Conservation (phyloP, 1,284 basidiomycete genomes). For the Ceratobasidium sp. region DNA sequence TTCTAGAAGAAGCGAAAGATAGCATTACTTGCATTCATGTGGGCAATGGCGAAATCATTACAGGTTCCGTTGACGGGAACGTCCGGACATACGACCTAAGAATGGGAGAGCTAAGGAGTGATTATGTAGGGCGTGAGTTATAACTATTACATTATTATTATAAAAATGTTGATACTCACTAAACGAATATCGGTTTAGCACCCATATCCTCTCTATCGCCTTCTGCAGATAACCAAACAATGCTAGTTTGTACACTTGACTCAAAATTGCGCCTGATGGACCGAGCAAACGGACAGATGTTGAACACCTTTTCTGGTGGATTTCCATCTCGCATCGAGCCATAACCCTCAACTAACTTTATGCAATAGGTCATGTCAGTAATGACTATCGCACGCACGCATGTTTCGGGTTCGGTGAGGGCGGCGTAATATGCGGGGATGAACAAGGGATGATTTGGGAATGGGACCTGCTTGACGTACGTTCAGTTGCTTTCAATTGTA, state of each 20-base stretch:
- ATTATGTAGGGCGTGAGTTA: conserved; percentile 86
- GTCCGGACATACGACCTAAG: conserved; percentile 94
- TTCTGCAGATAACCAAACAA: conserved; percentile 76
- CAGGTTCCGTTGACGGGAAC: conserved; percentile 91
- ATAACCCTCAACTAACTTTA: not conserved
- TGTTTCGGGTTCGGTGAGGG: conserved; percentile 87
- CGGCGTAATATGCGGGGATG: conserved; percentile 87
- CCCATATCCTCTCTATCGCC: conserved; percentile 86
- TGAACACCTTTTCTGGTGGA: conserved; percentile 75
- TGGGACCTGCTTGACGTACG: conserved; percentile 93
- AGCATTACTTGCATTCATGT: conserved; percentile 85
- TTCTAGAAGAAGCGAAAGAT: conserved; percentile 89
- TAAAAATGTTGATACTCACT: not conserved
- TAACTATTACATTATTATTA: not conserved
- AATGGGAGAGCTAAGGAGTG: conserved; percentile 86
- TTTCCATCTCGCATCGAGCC: not conserved
- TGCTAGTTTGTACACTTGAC: conserved; percentile 86
- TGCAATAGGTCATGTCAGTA: conserved; percentile 72
- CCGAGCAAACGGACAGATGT: conserved; percentile 78
- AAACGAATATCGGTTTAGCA: conserved; percentile 59
- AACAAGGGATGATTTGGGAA: conserved; percentile 85
- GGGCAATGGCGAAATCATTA: conserved; percentile 70
- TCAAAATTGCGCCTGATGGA: conserved; percentile 89
- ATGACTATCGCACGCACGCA: conserved; percentile 81
- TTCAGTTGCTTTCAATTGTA: conserved; percentile 45